A percentile compares a stretch with the other conserved stretches of the same genome.
Evolutionary conservation across 2,329 filamentous ascomycete species (phyloP).

Genomic region (Elsinoe arachidis): DNA sequence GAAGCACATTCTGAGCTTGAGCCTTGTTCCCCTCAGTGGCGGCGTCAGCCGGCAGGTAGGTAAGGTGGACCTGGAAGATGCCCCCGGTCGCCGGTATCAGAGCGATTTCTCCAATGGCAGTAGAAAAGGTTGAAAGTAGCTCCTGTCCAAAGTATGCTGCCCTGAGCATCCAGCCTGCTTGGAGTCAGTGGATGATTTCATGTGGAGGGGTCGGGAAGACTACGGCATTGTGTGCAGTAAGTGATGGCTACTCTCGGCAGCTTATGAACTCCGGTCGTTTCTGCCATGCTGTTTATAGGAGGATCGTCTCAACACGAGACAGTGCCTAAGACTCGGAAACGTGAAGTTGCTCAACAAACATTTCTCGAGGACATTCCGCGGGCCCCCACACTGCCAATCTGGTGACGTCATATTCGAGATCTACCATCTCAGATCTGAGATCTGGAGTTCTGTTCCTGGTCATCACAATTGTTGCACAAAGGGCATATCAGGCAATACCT

Average conservation of each 20-base stretch:
- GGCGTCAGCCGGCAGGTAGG: conserved; percentile 22
- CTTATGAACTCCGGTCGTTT: conserved; percentile 6
- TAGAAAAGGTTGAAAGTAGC: conserved; percentile 84
- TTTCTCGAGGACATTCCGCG: too few relatives aligned
- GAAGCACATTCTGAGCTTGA: conserved; percentile 40
- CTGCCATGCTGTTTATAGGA: background rate
- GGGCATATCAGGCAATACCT: background rate
- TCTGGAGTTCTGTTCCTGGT: background rate
- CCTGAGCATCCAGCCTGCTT: conserved; percentile 25
- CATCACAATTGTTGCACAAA: background rate
- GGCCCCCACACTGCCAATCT: too few relatives aligned
- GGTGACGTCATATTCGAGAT: conserved; percentile 6
- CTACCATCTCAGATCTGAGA: conserved; percentile 5
- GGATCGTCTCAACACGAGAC: too few relatives aligned
- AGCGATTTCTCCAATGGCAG: conserved; percentile 74
- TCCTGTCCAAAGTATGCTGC: conserved; percentile 75
- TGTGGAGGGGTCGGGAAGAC: conserved; percentile 16
- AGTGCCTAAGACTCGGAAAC: background rate
- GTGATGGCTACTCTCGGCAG: conserved; percentile 76
- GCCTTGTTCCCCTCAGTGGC: conserved; percentile 6
- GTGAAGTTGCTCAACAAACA: background rate
- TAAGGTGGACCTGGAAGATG: conserved; percentile 66
- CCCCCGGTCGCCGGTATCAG: conserved; percentile 80
- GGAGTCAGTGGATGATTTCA: conserved; percentile 6
- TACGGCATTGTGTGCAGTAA: conserved; percentile 85